Evolutionary conservation across 1,284 basidiomycete genomes (phyloP), one percentile per base, ranked within the genome.

Genomic region (Cryptococcus sp.): DNA sequence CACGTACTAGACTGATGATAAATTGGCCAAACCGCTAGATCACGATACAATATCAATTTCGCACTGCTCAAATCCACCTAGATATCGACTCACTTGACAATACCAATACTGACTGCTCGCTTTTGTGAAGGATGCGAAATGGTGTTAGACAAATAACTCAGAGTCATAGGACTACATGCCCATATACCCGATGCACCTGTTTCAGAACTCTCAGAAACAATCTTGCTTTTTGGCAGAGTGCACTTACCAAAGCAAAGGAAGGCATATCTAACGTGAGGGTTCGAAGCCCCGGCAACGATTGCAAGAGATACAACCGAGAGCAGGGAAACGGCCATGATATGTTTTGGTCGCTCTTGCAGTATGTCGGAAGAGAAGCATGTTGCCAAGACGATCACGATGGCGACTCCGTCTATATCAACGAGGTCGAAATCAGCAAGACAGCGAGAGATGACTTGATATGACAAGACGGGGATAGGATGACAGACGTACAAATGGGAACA

Each of bases 211-310:
- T 34, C 29, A 34, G 29, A 7, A 13, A 34, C 13, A 13, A 34
- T 5, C 29, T 61, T 37, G 61, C 52, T 59, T 20, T 15, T 17
- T 17, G 13, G 34, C 3, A 50, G 26, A 26, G n/a, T 8, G 11
- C n/a, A 50, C 57, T 45, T 20, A 61, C 63, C 67, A 44, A 68
- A 61, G 25, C 58, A 57, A 45, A 66, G 43, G 52, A 68, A 64
- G 19, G 63, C 59, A 54, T 68, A 68, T 44, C 59, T 53, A 38
- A 64, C 61, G 20, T 57, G 46, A 26, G 50, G 47, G 38, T 55
- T 58, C 5, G 39, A 20, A n/a, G 50, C 20, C 10, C 54, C 57
- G 8, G 55, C 55, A 29, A 62, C 55, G 40, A 64, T 57, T 39
- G 56, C 37, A 29, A 61, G 52, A 11, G 56, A 55, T 4, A 62